Percentiles rank a stretch among this genome's conserved stretches.
phyloP scores from a whole-genome alignment of 495 filamentous ascomycete species.

The Lasiosphaeria ovina region DNA sequence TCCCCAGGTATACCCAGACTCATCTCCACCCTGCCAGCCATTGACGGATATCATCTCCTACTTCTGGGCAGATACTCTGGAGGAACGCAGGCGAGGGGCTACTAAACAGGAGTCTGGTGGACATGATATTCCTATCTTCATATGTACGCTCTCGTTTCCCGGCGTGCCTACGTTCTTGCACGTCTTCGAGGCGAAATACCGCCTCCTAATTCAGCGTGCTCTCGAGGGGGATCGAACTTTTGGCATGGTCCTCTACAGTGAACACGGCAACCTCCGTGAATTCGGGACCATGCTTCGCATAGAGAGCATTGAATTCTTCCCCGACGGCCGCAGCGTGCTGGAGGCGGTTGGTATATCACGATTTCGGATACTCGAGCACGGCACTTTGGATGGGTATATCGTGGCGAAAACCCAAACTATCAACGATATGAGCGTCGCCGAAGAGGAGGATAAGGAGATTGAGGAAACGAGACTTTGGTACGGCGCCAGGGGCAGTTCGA shows the following conservation, averaged over 20 bases:
- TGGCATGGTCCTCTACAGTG: constrained; percentile 70
- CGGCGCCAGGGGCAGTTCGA: neutral
- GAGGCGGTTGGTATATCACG: constrained; percentile 72
- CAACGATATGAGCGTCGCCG: constrained; percentile 74
- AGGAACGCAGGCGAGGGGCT: constrained; percentile 54
- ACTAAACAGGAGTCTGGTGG: constrained; percentile 41
- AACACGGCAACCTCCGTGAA: constrained; percentile 57
- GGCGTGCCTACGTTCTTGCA: constrained; percentile 81
- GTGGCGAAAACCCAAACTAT: constrained; percentile 71
- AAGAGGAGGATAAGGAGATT: constrained; percentile 74
- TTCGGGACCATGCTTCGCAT: constrained; percentile 79
- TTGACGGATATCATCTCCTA: constrained; percentile 57
- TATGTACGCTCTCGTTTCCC: constrained; percentile 79
- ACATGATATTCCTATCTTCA: constrained; percentile 69
- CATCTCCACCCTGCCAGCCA: constrained; percentile 58
- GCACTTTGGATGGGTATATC: constrained; percentile 70
- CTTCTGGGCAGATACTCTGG: constrained; percentile 66
- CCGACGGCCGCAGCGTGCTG: constrained; percentile 77
- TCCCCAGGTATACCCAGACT: constrained; percentile 46
- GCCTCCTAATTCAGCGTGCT: constrained; percentile 80
- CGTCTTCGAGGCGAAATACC: constrained; percentile 89
- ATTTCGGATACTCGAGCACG: constrained; percentile 66
- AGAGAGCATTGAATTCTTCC: constrained; percentile 64
- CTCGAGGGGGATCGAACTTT: constrained; percentile 71
- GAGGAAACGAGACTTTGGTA: constrained; percentile 47